A percentile compares a stretch with the other conserved stretches of the same genome.
phyloP scores from a whole-genome alignment of 768 basidiomycete species.

The Leccinellum rugosiceps region DNA sequence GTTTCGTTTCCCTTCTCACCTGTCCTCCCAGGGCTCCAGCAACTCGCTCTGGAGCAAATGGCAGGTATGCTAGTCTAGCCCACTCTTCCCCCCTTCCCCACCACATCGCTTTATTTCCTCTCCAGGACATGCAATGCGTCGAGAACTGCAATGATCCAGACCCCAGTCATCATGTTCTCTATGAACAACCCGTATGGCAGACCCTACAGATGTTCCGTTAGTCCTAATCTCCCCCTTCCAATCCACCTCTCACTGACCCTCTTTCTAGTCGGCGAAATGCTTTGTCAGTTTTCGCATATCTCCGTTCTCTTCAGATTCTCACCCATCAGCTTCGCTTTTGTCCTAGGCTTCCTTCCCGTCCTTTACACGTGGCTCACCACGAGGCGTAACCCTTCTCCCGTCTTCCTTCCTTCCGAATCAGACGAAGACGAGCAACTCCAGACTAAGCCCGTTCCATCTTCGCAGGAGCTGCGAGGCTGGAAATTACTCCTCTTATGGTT shows the following conservation, averaged over 20 bases:
- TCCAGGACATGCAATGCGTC: conserved; percentile 96
- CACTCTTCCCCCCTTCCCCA: no score
- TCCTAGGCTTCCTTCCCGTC: conserved; percentile 79
- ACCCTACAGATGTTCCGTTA: conserved; percentile 86
- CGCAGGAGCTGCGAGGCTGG: conserved; percentile 59
- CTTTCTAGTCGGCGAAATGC: conserved; percentile 84
- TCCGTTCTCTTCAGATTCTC: conserved; percentile 16
- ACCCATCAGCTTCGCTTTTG: conserved; percentile 13
- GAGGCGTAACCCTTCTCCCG: conserved; percentile 42
- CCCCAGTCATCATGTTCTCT: conserved; percentile 61
- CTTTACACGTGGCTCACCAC: conserved; percentile 63
- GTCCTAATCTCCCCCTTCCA: conserved; percentile 31
- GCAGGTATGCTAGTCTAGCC: conserved; percentile 48
- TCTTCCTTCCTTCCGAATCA: conserved; percentile 54
- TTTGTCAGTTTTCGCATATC: conserved; percentile 55
- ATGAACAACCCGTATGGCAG: conserved; percentile 95
- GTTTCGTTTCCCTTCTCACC: neutral
- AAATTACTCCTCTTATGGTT: conserved; percentile 79
- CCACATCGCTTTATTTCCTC: conserved; percentile 1
- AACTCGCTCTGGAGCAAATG: conserved; percentile 83
- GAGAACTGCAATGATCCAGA: conserved; percentile 80
- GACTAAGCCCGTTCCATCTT: conserved; percentile 30
- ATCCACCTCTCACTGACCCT: conserved; percentile 32
- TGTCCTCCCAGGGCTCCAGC: conserved; percentile 58
- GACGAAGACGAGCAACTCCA: conserved; percentile 40